Evolutionary conservation across 108 stramenopile genomes (phyloP).

Genomic region (Discostella stelligeroides): DNA sequence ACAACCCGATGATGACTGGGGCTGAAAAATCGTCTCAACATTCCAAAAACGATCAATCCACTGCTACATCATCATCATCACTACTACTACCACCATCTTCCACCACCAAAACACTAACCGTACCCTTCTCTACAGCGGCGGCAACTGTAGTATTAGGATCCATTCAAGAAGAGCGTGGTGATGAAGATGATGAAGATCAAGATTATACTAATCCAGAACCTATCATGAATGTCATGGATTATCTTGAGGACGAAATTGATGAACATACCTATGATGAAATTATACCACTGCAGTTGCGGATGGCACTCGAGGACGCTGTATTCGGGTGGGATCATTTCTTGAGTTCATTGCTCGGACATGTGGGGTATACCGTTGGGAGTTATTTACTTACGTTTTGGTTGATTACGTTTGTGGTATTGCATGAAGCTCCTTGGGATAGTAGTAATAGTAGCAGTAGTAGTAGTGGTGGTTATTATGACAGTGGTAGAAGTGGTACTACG

Average conservation of each 20-base stretch:
- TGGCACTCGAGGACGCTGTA: conserved; percentile 74
- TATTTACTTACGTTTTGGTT: conserved; percentile 53
- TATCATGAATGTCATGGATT: conserved; percentile 65
- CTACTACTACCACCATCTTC: no score
- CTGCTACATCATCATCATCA: no score
- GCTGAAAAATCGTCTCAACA: no score
- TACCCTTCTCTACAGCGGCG: no score
- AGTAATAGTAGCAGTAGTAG: conserved; percentile 14
- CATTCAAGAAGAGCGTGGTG: no score
- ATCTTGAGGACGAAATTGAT: conserved; percentile 75
- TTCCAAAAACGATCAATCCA: no score
- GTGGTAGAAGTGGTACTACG: neutral
- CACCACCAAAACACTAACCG: no score
- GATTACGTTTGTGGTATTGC: conserved; percentile 46
- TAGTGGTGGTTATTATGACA: no score
- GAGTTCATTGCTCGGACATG: conserved; percentile 66
- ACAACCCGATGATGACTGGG: no score
- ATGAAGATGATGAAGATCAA: no score
- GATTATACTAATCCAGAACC: no score
- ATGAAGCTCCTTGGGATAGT: conserved; percentile 40
- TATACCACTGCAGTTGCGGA: conserved; percentile 69
- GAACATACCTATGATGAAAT: conserved; percentile 62
- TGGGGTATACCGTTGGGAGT: conserved; percentile 57
- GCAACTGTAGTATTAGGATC: no score
- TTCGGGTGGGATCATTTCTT: conserved; percentile 84